phyloP scores from a whole-genome alignment of 495 filamentous ascomycete genomes.

The Oidiodendron maius region DNA sequence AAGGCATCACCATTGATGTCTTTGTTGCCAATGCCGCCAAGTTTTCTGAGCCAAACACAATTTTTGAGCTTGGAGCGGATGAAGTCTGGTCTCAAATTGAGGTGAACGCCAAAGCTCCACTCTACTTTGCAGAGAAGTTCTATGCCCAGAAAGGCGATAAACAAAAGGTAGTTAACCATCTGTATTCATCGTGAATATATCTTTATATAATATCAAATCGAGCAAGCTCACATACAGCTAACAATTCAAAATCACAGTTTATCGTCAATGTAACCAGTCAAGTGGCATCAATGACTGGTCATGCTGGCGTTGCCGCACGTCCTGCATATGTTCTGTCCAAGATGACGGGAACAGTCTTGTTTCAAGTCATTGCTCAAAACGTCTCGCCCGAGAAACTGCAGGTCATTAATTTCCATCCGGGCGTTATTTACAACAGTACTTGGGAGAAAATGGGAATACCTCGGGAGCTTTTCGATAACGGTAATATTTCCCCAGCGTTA shows the following conservation, averaged over 20 bases:
- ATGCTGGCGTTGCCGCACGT: too few relatives aligned
- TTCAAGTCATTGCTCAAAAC: too few relatives aligned
- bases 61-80: slow-evolving; percentile 37
- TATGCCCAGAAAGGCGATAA: slow-evolving; percentile 22
- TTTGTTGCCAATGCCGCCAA: slow-evolving; percentile 22
- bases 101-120: slow-evolving; percentile 36
- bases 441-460: too few relatives aligned
- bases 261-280: too few relatives aligned
- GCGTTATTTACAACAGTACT: too few relatives aligned
- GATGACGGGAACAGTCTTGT: too few relatives aligned
- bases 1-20: slow-evolving; percentile 6
- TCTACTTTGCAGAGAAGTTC: slow-evolving; percentile 31
- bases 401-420: too few relatives aligned
- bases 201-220: background rate
- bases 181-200: background rate
- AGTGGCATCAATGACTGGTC: too few relatives aligned
- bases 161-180: background rate
- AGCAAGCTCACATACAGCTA: background rate
- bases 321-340: too few relatives aligned
- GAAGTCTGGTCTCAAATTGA: slow-evolving; percentile 40
- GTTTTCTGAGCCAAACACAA: slow-evolving; percentile 16
- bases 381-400: too few relatives aligned
- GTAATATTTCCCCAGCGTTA: slow-evolving; percentile 3
- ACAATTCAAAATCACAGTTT: background rate
- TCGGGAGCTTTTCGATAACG: too few relatives aligned